phyloP scores from a whole-genome alignment of 306 rosid species.

The Cercis canadensis region DNA sequence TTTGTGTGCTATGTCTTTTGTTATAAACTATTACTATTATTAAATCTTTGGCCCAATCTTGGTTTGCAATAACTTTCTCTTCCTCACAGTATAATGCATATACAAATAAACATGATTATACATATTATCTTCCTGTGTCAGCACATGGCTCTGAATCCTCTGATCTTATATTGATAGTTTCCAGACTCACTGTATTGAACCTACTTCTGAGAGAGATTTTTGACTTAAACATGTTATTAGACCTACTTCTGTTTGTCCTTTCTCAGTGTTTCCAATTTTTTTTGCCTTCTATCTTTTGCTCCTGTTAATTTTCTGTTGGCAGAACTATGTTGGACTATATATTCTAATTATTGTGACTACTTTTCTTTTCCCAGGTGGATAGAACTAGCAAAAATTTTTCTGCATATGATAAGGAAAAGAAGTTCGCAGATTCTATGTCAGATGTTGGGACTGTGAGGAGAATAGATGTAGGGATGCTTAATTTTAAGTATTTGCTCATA shows the following conservation, averaged over 20 bases:
- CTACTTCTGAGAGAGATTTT: too few species aligned
- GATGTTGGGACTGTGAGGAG: conserved; percentile 66
- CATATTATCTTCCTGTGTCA: not conserved
- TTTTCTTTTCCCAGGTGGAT: conserved; percentile 49
- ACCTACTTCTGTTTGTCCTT: not conserved
- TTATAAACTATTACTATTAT: too few species aligned
- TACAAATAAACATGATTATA: not conserved
- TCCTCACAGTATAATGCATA: not conserved
- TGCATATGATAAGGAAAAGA: conserved; percentile 36
- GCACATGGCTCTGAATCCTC: conserved; percentile 4
- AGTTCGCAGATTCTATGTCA: conserved; percentile 36
- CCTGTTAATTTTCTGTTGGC: not conserved
- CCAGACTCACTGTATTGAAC: too few species aligned
- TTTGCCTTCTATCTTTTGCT: not conserved
- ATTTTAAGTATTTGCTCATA: conserved; percentile 52
- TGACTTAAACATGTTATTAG: not conserved
- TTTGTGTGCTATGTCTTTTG: too few species aligned
- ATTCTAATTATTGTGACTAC: conserved; percentile 5
- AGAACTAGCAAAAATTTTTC: conserved; percentile 40
- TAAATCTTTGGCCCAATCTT: not conserved
- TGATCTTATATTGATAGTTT: not conserved
- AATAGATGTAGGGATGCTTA: conserved; percentile 77
- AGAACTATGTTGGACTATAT: conserved; percentile 2
- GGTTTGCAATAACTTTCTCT: not conserved
- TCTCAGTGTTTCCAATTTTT: not conserved